A percentile compares a stretch with the other conserved stretches of the same genome.
Evolutionary conservation across 441 rosid species (phyloP).

Genomic region (Viola pubescens): DNA sequence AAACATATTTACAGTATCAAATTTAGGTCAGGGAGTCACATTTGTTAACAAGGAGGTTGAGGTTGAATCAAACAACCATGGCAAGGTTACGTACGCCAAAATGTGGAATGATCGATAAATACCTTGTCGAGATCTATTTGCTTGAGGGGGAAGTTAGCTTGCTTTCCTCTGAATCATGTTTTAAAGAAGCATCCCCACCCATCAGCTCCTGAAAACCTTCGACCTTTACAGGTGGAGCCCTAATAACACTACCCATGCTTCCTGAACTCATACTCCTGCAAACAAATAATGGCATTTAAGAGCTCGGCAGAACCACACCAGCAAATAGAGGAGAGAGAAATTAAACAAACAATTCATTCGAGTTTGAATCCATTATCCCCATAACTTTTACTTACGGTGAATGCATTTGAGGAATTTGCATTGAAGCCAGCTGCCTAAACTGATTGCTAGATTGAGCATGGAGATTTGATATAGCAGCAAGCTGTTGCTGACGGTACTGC

Average conservation of each 20-base stretch:
- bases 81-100: background rate
- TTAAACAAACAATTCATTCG: background rate
- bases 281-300: slow-evolving; percentile 9
- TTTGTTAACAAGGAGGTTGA: too few species aligned
- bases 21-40: too few species aligned
- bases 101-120: background rate
- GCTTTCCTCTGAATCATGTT: slow-evolving; percentile 68
- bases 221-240: slow-evolving; percentile 88
- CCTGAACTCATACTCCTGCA: slow-evolving; percentile 44
- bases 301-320: too few species aligned
- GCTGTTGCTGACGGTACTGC: slow-evolving; percentile 59
- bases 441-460: slow-evolving; percentile 57
- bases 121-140: slow-evolving; percentile 31
- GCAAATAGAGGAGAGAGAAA: background rate
- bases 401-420: slow-evolving; percentile 68
- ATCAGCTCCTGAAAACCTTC: slow-evolving; percentile 88
- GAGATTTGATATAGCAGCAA: slow-evolving; percentile 52
- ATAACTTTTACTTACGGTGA: slow-evolving; percentile 52
- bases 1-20: too few species aligned
- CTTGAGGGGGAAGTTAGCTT: slow-evolving; percentile 65
- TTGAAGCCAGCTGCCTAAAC: slow-evolving; percentile 51
- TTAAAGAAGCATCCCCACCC: slow-evolving; percentile 74
- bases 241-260: slow-evolving; percentile 24
- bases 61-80: background rate
- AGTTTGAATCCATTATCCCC: slow-evolving; percentile 11